Percentiles rank a stretch among this genome's conserved stretches.
Conservation (phyloP, 1,284 basidiomycete species). For the Sanghuangporus weigelae region DNA sequence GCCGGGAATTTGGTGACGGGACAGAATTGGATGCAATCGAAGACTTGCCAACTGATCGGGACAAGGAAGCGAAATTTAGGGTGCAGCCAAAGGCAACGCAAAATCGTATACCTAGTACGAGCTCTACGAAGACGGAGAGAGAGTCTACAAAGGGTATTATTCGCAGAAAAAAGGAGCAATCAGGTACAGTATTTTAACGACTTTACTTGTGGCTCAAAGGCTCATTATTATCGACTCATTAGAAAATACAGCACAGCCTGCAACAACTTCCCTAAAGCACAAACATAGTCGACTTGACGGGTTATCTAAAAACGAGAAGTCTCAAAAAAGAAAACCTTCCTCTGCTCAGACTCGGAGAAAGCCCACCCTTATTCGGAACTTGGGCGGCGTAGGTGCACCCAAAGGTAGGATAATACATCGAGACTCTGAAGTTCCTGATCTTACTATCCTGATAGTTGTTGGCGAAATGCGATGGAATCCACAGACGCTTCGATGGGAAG, state of each 20-base stretch:
- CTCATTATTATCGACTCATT: conserved; percentile 23
- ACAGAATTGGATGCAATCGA: conserved; percentile 90
- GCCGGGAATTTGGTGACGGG: conserved; percentile 82
- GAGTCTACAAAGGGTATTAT: conserved; percentile 44
- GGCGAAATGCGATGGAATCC: conserved; percentile 99
- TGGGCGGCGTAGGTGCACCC: conserved; percentile 63
- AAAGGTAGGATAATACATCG: conserved; percentile 56
- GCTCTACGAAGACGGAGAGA: conserved; percentile 32
- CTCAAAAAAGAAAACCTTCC: conserved; percentile 51
- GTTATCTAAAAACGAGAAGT: conserved; percentile 32
- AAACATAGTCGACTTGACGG: conserved; percentile 38
- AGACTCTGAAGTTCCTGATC: conserved; percentile 4
- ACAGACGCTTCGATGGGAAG: conserved; percentile 86
- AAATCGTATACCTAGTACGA: conserved; percentile 54
- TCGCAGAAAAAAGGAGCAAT: conserved; percentile 43
- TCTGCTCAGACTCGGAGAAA: conserved; percentile 51
- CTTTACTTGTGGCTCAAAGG: background rate
- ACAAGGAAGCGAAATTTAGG: conserved; percentile 68
- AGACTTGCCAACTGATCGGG: conserved; percentile 82
- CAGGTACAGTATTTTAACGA: conserved; percentile 34
- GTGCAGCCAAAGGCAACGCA: conserved; percentile 63
- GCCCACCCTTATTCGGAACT: conserved; percentile 84
- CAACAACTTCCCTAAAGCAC: conserved; percentile 30
- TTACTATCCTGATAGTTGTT: conserved; percentile 49
- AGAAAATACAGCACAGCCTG: conserved; percentile 37